Evolutionary conservation across 495 filamentous ascomycete species (phyloP).

Genomic region (Penicillium daleae): DNA sequence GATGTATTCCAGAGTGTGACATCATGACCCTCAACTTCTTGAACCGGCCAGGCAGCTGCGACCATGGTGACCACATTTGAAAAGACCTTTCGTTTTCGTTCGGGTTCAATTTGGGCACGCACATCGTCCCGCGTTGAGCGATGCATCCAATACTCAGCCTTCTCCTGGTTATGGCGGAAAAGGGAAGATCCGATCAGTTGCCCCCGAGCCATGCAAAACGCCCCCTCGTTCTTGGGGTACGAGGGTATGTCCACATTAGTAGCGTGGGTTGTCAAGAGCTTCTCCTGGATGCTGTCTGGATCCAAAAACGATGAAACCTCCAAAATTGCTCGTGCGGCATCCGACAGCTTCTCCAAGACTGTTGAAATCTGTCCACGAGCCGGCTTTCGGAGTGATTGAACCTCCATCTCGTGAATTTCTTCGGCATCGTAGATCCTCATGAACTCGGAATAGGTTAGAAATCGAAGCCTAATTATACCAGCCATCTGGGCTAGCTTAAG

Average conservation of each 20-base stretch:
- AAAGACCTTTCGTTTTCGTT: neutral
- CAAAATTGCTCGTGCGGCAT: neutral
- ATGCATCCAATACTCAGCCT: neutral
- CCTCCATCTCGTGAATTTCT: neutral
- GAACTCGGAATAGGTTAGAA: neutral
- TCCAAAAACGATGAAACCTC: neutral
- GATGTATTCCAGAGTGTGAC: neutral
- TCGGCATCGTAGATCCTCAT: conserved; percentile 8
- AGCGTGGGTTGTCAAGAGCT: neutral
- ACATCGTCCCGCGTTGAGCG: neutral
- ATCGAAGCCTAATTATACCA: conserved; percentile 6
- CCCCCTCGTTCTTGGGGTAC: too few species aligned
- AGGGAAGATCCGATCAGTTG: neutral
- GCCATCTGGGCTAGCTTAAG: neutral
- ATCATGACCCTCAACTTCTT: neutral
- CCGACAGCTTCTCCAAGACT: neutral
- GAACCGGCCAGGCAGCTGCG: neutral
- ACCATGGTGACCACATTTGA: neutral
- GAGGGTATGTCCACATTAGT: neutral
- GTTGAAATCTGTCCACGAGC: neutral
- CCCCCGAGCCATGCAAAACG: neutral
- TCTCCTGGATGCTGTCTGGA: neutral
- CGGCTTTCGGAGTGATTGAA: neutral
- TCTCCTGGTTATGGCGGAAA: neutral
- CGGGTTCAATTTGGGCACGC: neutral